Base-by-base conservation (phyloP, 352 stramenopile species). In the Aphanomyces stellatus region DNA sequence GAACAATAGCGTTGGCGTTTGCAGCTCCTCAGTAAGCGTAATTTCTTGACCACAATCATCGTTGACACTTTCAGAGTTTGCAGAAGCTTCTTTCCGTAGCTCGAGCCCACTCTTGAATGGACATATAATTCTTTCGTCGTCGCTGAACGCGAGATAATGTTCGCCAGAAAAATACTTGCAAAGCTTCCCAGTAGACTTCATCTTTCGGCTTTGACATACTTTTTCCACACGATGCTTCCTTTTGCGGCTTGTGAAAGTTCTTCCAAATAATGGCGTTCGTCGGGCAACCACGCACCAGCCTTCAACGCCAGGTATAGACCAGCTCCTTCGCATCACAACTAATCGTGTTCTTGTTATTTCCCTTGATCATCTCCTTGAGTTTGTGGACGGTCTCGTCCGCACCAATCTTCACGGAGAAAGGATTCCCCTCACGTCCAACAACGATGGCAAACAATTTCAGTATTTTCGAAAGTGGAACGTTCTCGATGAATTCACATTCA, bases 21-120 rank as follows among this genome's bases (percentile, higher is more conserved):
- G 69, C 53, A 46, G 53, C 42, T 77, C 69, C 60, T 82, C 71
- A 22, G 37, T 74, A 27, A 80, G 72, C 37, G 13, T 46, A 11
- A 46, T 46, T 46, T 46, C 37, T 46, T 2, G 37, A 46, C 37
- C 37, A 46, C 37, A 19, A 11, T 46, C 37, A n/a, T 46, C 37
- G 37, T 46, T 19, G n/a, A 46, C 37, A 46, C 37, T 46, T 46
- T 0, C 1, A 46, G n/a, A 19, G 37, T 19, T 19, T 19, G 37
- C 37, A 46, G 2, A 46, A 46, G 37, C 13, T 46, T 46, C 37
- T n/a, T 46, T 11, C 37, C 37, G 37, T 46, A n/a, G 37, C 11
- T 46, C 37, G 37, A 2, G 37, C n/a, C 37, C 37, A 46, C n/a
- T 46, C n/a, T 46, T 19, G 37, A 46, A 46, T 46, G 37, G 11